Evolutionary conservation across 129 eudicot species (phyloP).

Genomic region (Flaveria linearis): DNA sequence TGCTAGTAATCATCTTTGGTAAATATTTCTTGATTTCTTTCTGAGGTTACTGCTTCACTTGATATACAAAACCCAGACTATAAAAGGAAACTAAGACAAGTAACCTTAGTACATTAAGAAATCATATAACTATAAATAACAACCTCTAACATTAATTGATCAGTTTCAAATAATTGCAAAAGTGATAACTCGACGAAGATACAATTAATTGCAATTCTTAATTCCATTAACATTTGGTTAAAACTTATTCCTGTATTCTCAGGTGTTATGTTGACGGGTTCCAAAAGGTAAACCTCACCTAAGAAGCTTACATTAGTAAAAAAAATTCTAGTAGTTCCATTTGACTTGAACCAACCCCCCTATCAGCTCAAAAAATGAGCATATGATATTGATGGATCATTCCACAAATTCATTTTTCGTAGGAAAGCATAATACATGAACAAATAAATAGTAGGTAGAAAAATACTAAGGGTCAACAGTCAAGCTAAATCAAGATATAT

Average conservation of each 20-base stretch:
- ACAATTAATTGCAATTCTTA: background rate
- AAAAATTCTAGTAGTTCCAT: background rate
- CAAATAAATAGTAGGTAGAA: background rate
- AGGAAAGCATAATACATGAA: background rate
- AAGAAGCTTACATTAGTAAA: background rate
- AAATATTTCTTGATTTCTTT: background rate
- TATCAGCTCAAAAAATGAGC: background rate
- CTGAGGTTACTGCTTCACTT: background rate
- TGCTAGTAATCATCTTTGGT: background rate
- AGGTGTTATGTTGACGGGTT: constrained; percentile 1
- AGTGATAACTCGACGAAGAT: constrained; percentile 11
- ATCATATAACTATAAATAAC: background rate
- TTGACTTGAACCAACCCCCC: background rate
- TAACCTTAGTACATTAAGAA: background rate
- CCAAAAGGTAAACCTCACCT: background rate
- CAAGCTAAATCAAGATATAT: background rate
- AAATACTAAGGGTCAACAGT: background rate
- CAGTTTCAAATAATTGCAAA: background rate
- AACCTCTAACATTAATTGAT: background rate
- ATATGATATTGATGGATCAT: background rate
- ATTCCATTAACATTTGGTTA: background rate
- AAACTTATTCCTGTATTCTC: constrained; percentile 3
- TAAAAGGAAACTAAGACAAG: background rate
- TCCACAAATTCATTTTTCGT: background rate
- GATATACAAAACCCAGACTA: background rate